phyloP scores from a whole-genome alignment of 345 rosid species.

The Syzygium oleosum region DNA sequence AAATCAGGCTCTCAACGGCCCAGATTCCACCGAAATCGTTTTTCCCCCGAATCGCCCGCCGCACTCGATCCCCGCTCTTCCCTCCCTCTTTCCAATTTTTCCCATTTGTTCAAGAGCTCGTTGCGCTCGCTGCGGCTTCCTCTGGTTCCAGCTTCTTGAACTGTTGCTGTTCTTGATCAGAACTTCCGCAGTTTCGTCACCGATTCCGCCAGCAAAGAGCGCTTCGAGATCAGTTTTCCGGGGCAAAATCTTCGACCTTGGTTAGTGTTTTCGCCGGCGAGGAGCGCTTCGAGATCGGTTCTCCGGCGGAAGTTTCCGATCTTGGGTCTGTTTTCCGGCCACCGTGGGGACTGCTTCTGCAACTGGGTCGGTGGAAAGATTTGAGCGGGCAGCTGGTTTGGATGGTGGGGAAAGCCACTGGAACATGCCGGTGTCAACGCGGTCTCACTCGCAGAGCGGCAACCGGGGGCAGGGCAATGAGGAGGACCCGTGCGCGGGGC shows the following conservation, averaged over 20 bases:
- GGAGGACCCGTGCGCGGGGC: conserved; percentile 10
- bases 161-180: background rate
- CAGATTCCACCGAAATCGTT: conserved; percentile 5
- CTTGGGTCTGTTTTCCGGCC: background rate
- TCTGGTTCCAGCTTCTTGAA: background rate
- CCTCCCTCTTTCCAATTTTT: background rate
- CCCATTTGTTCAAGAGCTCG: background rate
- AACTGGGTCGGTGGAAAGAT: conserved; percentile 12
- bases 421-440: conserved; percentile 74
- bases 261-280: background rate
- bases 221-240: background rate
- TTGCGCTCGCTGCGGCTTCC: background rate
- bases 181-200: background rate
- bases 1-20: conserved; percentile 15
- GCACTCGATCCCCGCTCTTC: conserved; percentile 2
- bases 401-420: conserved; percentile 26
- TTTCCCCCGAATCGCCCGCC: conserved; percentile 6
- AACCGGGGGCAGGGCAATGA: background rate
- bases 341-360: background rate
- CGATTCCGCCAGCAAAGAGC: background rate
- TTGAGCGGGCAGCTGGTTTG: conserved; percentile 32
- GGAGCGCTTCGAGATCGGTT: background rate
- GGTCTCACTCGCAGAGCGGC: conserved; percentile 35
- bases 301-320: background rate
- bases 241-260: background rate